phyloP scores from a whole-genome alignment of 768 basidiomycete genomes.

The Steccherinum ochraceum region DNA sequence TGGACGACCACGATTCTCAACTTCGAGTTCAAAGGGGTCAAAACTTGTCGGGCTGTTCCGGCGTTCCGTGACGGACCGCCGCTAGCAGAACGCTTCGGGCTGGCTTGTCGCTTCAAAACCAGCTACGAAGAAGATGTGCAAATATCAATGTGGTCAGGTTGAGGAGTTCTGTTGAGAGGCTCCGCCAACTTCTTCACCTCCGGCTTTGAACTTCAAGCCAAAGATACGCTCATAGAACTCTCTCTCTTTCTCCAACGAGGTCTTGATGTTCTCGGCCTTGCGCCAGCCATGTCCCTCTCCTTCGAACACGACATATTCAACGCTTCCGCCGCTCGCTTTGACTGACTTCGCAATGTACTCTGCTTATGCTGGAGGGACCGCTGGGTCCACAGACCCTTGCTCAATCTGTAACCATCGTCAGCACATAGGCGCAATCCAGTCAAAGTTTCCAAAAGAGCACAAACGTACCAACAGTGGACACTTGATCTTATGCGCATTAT shows the following conservation, averaged over 20 bases:
- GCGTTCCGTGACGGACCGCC: too few species aligned
- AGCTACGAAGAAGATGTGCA: too few species aligned
- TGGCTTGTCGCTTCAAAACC: too few species aligned
- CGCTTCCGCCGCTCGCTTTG: slow-evolving; percentile 39
- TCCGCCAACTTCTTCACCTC: too few species aligned
- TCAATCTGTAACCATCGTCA: slow-evolving; percentile 57
- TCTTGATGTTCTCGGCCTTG: slow-evolving; percentile 46
- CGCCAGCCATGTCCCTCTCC: slow-evolving; percentile 67
- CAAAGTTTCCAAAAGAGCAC: slow-evolving; percentile 11
- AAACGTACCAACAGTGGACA: slow-evolving; percentile 54
- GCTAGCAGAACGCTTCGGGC: too few species aligned
- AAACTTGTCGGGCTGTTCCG: too few species aligned
- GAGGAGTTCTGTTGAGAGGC: too few species aligned
- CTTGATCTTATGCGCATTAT: slow-evolving; percentile 55
- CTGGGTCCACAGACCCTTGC: slow-evolving; percentile 57
- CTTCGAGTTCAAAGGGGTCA: too few species aligned
- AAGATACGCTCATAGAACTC: slow-evolving; percentile 46
- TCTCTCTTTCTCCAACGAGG: slow-evolving; percentile 46
- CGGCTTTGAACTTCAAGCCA: slow-evolving; percentile 14
- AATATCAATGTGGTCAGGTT: too few species aligned
- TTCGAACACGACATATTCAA: slow-evolving; percentile 54
- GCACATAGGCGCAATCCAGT: too few species aligned
- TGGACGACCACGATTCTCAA: too few species aligned
- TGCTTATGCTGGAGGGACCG: slow-evolving; percentile 66
- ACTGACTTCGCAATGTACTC: slow-evolving; percentile 50